A percentile compares a stretch with the other conserved stretches of the same genome.
These are phyloP conservation scores for Barnettozyma pratensis DNA, from an alignment of 805 yeast species.

Conservation along the genomic window DNA sequence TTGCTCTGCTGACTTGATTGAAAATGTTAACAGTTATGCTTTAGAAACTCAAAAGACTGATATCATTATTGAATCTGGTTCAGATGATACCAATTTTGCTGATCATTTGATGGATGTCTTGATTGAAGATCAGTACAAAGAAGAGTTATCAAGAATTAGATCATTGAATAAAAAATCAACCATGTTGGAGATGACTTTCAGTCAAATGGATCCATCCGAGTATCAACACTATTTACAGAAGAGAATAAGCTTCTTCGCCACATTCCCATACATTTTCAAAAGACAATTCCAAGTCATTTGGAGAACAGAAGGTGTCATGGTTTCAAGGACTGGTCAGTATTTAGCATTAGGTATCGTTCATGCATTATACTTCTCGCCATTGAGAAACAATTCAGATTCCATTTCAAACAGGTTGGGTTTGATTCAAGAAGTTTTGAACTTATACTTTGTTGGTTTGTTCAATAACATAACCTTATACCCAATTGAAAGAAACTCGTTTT, in stretches of 20 bases:
- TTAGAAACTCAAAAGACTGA: slow-evolving; percentile 9
- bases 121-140: slow-evolving; percentile 46
- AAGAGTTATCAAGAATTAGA: slow-evolving; percentile 7
- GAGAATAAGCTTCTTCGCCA: slow-evolving; percentile 17
- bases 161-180: slow-evolving; percentile 2
- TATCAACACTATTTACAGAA: slow-evolving; percentile 6
- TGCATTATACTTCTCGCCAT: slow-evolving; percentile 63
- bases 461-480: slow-evolving; percentile 77
- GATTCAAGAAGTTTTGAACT: slow-evolving; percentile 64
- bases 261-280: slow-evolving; percentile 29
- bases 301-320: slow-evolving; percentile 51
- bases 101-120: slow-evolving; percentile 70
- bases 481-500: slow-evolving; percentile 64
- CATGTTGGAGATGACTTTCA: neutral
- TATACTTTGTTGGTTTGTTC: slow-evolving; percentile 76
- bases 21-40: slow-evolving; percentile 34
- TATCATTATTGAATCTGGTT: slow-evolving; percentile 33
- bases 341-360: slow-evolving; percentile 58
- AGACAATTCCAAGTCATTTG: slow-evolving; percentile 34
- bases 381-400: slow-evolving; percentile 42
- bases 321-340: slow-evolving; percentile 62
- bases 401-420: slow-evolving; percentile 68
- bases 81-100: slow-evolving; percentile 55
- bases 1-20: slow-evolving; percentile 36
- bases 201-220: neutral